Percentiles rank a stretch among this genome's conserved stretches.
These are phyloP conservation scores for Spatholobus suberectus DNA, from an alignment of 306 rosid species.

Conservation along the genomic window DNA sequence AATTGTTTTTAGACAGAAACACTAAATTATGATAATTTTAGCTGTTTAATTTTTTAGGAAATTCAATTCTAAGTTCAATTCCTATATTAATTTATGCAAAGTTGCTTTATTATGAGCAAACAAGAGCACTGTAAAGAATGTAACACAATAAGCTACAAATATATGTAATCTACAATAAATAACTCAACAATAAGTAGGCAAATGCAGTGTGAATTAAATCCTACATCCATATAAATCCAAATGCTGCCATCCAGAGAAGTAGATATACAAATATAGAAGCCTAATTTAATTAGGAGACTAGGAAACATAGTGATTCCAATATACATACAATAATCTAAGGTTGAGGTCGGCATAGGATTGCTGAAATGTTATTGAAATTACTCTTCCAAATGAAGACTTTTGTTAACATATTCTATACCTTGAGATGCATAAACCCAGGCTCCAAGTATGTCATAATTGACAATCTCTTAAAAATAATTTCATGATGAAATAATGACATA, in stretches of 20 bases:
- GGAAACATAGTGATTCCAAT: slow-evolving; percentile 6
- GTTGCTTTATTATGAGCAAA: not conserved
- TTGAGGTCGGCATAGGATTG: slow-evolving; percentile 1
- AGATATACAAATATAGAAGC: not conserved
- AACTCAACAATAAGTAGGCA: not conserved
- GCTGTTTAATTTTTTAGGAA: not conserved
- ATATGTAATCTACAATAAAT: not conserved
- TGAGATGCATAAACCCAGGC: not conserved
- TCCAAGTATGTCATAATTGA: slow-evolving; percentile 1
- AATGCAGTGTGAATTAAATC: not conserved
- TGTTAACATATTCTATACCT: not conserved
- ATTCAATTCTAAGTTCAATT: not conserved
- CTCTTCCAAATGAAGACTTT: slow-evolving; percentile 19
- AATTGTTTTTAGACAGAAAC: not conserved
- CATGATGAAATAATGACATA: slow-evolving; percentile 45
- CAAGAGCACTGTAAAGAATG: not conserved
- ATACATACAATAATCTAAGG: slow-evolving; percentile 20
- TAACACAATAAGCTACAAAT: not conserved
- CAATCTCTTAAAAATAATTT: slow-evolving; percentile 3
- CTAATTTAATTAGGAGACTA: not conserved
- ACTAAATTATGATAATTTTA: not conserved
- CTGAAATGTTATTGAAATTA: slow-evolving; percentile 20
- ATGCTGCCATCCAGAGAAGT: not conserved
- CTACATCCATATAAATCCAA: not conserved
- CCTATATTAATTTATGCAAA: not conserved